These are phyloP conservation scores for Yamadazyma sp. DNA, from an alignment of 805 yeast genomes.

Conservation along the genomic window DNA sequence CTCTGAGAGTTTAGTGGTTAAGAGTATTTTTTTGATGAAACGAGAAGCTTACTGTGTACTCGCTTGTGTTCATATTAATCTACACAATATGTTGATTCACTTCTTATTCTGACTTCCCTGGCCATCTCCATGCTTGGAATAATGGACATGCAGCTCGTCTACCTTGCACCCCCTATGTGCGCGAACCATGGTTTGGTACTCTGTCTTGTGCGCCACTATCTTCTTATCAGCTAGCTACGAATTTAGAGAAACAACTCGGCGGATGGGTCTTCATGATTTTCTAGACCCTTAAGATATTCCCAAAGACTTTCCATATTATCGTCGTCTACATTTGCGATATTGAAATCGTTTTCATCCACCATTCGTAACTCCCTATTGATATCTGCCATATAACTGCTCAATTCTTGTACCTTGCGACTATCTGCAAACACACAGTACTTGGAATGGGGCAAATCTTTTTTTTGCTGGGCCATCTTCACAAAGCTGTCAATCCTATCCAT, in stretches of 20 bases:
- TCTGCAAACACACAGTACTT: background rate
- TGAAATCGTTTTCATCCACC: too few species aligned
- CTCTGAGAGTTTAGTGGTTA: background rate
- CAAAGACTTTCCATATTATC: too few species aligned
- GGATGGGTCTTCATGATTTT: too few species aligned
- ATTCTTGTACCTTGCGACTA: background rate
- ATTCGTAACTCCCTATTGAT: background rate
- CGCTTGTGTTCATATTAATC: too few species aligned
- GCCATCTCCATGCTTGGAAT: too few species aligned
- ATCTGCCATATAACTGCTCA: background rate
- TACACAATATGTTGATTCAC: too few species aligned
- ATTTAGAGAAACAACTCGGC: too few species aligned
- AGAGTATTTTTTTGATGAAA: too few species aligned
- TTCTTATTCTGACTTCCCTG: too few species aligned
- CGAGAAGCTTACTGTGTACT: too few species aligned
- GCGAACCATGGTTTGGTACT: conserved; percentile 1
- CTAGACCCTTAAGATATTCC: background rate
- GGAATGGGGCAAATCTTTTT: background rate
- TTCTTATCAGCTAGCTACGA: conserved; percentile 3
- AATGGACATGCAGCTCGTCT: background rate
- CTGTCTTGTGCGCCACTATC: too few species aligned
- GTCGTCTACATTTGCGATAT: too few species aligned
- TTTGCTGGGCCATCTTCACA: background rate
- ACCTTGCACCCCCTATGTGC: conserved; percentile 13
- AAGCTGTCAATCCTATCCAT: background rate